Conservation (phyloP, 164 flowering plant species). For the Tetrastigma voinierianum region DNA sequence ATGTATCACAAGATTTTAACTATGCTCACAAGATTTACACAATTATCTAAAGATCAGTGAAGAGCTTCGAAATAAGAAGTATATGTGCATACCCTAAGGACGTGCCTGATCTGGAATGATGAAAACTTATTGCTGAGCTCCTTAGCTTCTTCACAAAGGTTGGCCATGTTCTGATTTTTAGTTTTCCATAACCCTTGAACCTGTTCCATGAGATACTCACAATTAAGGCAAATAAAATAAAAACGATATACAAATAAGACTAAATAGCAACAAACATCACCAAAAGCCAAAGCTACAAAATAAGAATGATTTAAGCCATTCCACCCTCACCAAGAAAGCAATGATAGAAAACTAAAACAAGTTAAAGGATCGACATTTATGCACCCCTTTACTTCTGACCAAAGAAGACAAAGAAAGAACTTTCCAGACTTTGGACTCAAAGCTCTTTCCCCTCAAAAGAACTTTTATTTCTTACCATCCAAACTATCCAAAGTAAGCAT, state of each 20-base stretch:
- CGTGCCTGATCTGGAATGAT: conserved; percentile 67
- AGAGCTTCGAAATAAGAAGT: not conserved
- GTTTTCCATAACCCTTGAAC: conserved; percentile 73
- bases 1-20: too few species aligned
- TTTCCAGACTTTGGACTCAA: too few species aligned
- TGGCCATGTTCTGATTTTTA: conserved; percentile 62
- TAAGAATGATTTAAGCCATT: too few species aligned
- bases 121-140: conserved; percentile 57
- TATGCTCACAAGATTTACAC: not conserved
- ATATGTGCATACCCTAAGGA: conserved; percentile 51
- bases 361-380: too few species aligned
- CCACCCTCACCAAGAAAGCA: too few species aligned
- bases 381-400: too few species aligned
- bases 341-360: too few species aligned
- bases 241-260: not conserved
- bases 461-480: too few species aligned
- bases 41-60: not conserved
- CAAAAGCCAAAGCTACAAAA: not conserved
- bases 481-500: too few species aligned
- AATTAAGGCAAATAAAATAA: not conserved
- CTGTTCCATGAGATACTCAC: conserved; percentile 34
- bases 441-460: too few species aligned
- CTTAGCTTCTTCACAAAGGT: conserved; percentile 57
- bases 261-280: not conserved
- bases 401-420: too few species aligned